Evolutionary conservation across 192 early-diverging fungal genomes (phyloP).

Genomic region (Coemansia sp.): DNA sequence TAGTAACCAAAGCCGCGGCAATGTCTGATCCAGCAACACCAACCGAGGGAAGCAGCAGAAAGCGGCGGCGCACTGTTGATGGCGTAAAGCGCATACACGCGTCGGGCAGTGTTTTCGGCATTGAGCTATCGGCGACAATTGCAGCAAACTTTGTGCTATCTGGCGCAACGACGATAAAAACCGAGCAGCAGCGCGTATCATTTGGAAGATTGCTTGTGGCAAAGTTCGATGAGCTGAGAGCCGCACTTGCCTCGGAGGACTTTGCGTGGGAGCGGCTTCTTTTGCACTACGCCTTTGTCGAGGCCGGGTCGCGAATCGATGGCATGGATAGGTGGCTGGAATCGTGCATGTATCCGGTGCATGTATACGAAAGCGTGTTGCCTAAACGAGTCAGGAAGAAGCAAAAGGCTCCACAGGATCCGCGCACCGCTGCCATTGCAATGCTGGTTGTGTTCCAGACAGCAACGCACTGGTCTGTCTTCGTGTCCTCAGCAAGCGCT

Average conservation of each 20-base stretch:
- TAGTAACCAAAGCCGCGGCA: conserved; percentile 11
- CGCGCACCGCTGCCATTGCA: conserved; percentile 15
- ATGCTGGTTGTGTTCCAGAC: conserved; percentile 45
- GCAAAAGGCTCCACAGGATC: neutral
- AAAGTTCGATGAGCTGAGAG: conserved; percentile 9
- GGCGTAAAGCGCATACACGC: neutral
- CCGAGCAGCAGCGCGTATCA: conserved; percentile 40
- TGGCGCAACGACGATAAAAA: conserved; percentile 19
- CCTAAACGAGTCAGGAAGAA: conserved; percentile 8
- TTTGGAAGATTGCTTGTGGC: conserved; percentile 13
- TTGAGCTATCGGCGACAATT: conserved; percentile 21
- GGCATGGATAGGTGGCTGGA: conserved; percentile 39
- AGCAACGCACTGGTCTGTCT: conserved; percentile 40
- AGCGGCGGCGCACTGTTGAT: conserved; percentile 20
- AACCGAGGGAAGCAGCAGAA: conserved; percentile 4
- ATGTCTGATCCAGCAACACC: neutral
- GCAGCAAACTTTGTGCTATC: conserved; percentile 35
- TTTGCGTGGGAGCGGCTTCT: conserved; percentile 34
- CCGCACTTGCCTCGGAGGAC: conserved; percentile 3
- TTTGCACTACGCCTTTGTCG: conserved; percentile 41
- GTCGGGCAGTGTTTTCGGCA: neutral
- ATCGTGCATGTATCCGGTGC: conserved; percentile 25
- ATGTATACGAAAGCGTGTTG: conserved; percentile 12
- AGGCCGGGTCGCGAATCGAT: conserved; percentile 28
- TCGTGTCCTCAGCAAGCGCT: conserved; percentile 20